Conservation (phyloP, 2,329 filamentous ascomycete species). For the Arachnopeziza araneosa region DNA sequence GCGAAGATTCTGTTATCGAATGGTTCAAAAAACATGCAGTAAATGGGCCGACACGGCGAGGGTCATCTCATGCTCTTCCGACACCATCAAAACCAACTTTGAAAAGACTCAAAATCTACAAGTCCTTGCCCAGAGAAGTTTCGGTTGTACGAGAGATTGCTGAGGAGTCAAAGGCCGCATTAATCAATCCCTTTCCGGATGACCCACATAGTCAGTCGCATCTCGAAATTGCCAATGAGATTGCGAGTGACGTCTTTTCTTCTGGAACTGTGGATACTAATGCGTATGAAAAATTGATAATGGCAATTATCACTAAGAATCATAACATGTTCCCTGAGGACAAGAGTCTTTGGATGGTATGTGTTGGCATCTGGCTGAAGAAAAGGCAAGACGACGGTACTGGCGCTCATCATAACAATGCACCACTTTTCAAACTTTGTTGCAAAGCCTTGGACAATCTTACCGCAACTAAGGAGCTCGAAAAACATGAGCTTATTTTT, state of each 20-base stretch:
- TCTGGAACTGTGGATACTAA: neutral
- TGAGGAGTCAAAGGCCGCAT: neutral
- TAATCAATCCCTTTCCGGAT: neutral
- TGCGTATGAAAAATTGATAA: conserved; percentile 13
- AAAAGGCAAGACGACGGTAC: conserved; percentile 1
- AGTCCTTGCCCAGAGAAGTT: conserved; percentile 8
- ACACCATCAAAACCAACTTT: neutral
- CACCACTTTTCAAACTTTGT: conserved; percentile 23
- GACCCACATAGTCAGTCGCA: neutral
- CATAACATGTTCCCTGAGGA: conserved; percentile 26
- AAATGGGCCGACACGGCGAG: neutral
- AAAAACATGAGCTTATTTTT: conserved; percentile 10
- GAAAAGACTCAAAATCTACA: conserved; percentile 3
- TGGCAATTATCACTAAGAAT: conserved; percentile 19
- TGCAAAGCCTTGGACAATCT: conserved; percentile 22
- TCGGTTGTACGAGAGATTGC: conserved; percentile 4
- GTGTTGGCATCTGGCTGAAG: conserved; percentile 25
- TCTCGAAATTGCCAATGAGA: neutral
- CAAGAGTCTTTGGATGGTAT: conserved; percentile 27
- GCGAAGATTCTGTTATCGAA: conserved; percentile 11
- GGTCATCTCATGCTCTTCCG: neutral
- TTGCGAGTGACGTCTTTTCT: neutral
- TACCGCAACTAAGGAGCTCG: conserved; percentile 15
- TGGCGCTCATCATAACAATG: neutral
- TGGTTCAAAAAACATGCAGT: conserved; percentile 6